These are phyloP conservation scores for Cucurbita ficifolia DNA, from an alignment of 306 rosid species.

Conservation along the genomic window DNA sequence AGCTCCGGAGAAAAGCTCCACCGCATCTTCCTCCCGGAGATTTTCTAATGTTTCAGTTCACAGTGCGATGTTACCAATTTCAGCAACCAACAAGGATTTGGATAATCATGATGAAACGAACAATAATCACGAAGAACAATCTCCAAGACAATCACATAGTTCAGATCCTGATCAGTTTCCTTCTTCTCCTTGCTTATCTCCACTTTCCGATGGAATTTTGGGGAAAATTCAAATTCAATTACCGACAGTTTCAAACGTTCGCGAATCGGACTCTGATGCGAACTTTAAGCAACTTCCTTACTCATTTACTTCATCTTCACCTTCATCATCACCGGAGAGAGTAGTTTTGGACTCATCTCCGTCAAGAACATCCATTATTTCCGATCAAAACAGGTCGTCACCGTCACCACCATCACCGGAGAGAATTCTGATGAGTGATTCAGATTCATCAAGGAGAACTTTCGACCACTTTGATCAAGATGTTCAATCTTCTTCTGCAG, in stretches of 20 bases:
- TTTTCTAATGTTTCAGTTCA: slow-evolving; percentile 3
- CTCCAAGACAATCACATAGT: background rate
- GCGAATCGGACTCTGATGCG: slow-evolving; percentile 4
- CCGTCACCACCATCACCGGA: slow-evolving; percentile 17
- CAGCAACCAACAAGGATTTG: slow-evolving; percentile 5
- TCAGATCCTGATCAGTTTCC: slow-evolving; percentile 15
- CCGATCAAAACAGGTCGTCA: background rate
- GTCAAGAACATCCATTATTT: background rate
- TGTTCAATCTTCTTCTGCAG: slow-evolving; percentile 1
- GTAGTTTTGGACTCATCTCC: slow-evolving; percentile 3
- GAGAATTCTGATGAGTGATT: slow-evolving; percentile 9
- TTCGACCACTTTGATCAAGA: background rate
- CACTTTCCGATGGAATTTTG: slow-evolving; percentile 15
- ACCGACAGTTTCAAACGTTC: slow-evolving; percentile 6
- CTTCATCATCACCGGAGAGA: slow-evolving; percentile 6
- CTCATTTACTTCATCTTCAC: slow-evolving; percentile 1
- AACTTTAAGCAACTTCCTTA: background rate
- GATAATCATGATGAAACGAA: background rate
- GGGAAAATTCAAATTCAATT: background rate
- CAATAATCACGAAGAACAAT: slow-evolving; percentile 4
- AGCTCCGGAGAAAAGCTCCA: slow-evolving; percentile 11
- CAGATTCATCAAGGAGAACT: slow-evolving; percentile 13
- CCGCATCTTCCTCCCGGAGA: slow-evolving; percentile 6
- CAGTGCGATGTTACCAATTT: slow-evolving; percentile 15
- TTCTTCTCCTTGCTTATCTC: slow-evolving; percentile 18